phyloP scores from a whole-genome alignment of 306 rosid species.

The Luffa acutangula region DNA sequence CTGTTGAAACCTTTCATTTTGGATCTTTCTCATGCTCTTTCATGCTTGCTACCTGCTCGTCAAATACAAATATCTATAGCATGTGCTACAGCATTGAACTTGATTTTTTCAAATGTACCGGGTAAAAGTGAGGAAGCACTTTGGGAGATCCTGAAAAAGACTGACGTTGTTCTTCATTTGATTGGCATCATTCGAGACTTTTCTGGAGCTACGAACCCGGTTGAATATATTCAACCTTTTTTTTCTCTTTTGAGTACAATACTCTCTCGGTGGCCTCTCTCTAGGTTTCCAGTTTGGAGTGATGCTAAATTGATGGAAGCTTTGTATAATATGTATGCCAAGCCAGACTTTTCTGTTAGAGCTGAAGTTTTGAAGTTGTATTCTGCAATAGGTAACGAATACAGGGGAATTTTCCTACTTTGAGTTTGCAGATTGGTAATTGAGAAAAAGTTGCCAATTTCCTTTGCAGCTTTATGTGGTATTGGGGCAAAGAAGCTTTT shows the following conservation, averaged over 20 bases:
- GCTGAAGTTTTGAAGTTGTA: constrained; percentile 58
- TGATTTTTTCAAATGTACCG: constrained; percentile 43
- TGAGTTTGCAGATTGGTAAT: background rate
- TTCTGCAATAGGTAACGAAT: constrained; percentile 66
- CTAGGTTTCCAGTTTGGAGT: constrained; percentile 59
- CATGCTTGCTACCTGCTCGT: constrained; percentile 42
- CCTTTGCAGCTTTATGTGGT: constrained; percentile 65
- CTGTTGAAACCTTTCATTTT: constrained; percentile 32
- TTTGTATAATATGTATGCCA: constrained; percentile 30
- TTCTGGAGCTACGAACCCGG: constrained; percentile 22
- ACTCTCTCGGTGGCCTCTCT: constrained; percentile 53
- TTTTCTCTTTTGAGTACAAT: constrained; percentile 60
- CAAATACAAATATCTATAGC: constrained; percentile 42
- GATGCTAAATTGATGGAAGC: constrained; percentile 40
- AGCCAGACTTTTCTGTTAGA: constrained; percentile 26
- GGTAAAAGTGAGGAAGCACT: constrained; percentile 39
- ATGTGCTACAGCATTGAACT: constrained; percentile 52
- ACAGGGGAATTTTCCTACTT: background rate
- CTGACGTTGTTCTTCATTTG: constrained; percentile 28
- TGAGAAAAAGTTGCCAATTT: constrained; percentile 2
- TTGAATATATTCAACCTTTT: constrained; percentile 50
- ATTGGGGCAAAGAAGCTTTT: constrained; percentile 47
- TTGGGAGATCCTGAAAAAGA: constrained; percentile 45
- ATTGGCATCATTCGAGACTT: constrained; percentile 28
- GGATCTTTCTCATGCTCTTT: constrained; percentile 58